Conservation (phyloP, 2,329 filamentous ascomycete genomes). For the Macrophomina phaseolina region DNA sequence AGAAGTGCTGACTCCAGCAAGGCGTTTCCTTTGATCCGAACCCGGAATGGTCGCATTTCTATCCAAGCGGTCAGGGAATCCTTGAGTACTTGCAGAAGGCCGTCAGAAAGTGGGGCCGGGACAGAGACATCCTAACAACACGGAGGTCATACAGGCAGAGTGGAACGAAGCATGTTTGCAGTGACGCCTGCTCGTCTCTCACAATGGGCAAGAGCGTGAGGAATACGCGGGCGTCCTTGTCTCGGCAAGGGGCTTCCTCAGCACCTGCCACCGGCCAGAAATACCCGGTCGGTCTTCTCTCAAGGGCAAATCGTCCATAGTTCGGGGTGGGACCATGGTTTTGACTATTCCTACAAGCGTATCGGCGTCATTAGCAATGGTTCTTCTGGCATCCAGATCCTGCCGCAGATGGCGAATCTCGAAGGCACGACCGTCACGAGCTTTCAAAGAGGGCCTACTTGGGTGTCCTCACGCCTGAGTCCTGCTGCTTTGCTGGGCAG, state of each 20-base stretch:
- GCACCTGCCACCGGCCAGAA: conserved; percentile 37
- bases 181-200: conserved; percentile 46
- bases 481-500: conserved; percentile 54
- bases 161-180: conserved; percentile 47
- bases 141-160: conserved; percentile 44
- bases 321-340: conserved; percentile 35
- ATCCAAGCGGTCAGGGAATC: conserved; percentile 49
- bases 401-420: conserved; percentile 36
- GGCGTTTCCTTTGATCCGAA: conserved; percentile 50
- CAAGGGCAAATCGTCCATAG: conserved; percentile 38
- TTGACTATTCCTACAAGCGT: conserved; percentile 44
- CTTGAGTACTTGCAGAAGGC: conserved; percentile 48
- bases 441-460: conserved; percentile 59
- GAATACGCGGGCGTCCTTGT: conserved; percentile 47
- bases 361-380: conserved; percentile 2
- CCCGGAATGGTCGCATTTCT: conserved; percentile 51
- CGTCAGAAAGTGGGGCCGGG: conserved; percentile 48
- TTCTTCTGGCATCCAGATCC: neutral
- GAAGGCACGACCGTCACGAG: conserved; percentile 54
- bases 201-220: conserved; percentile 34
- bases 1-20: conserved; percentile 14
- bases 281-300: conserved; percentile 28
- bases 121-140: conserved; percentile 46
- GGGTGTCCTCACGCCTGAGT: conserved; percentile 57
- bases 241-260: conserved; percentile 11